Base-by-base conservation (phyloP, 768 basidiomycete species). In the Amanita jacksonii region DNA sequence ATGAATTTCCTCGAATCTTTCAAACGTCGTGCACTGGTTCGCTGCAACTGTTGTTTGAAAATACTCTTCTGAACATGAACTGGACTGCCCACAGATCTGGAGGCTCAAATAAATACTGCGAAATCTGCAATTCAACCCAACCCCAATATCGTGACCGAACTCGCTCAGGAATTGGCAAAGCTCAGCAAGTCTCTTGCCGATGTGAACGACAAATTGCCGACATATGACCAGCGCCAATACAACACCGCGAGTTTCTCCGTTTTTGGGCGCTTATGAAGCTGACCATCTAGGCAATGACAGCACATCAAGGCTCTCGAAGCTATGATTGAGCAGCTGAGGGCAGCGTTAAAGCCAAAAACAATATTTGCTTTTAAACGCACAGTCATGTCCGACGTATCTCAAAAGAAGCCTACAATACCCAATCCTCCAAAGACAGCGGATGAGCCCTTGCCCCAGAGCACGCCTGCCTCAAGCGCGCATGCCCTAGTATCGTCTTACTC, bases 211-310 rank as follows among this genome's bases (percentile, higher is more conserved):
- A 76, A 71, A 46, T 62, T 90, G 35, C 81, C 85, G 3, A 65
- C 71, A 30, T 86, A 85, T 54, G 84, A 87, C 58, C 85, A 83
- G 54, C 71, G 79, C 43, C 79, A 79, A 54, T 82, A 72, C 54
- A 81, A 83, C 57, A 61, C 66, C 53, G 85, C 86, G 51, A 43
- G 77, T 65, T 19, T 42, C 9, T 32, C 23, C 15, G n/a, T 30
- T 16, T 15, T 34, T 12, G 24, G 19, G 16, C 31, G 47, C 28
- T 15, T 43, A 18, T 38, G 28, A 32, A 24, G 43, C 28, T 42
- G 27, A 38, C 27, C 56, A 33, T 30, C 40, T 27, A 38, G 3
- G n/a, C 19, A 4, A 45, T 19, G 42, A 41, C 52, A 91, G 87
- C 80, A 81, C 74, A 58, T 89, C 45, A 79, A 76, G 55, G 59